These are phyloP conservation scores for Buxus sempervirens DNA, from an alignment of 164 flowering plant species.

Conservation along the genomic window DNA sequence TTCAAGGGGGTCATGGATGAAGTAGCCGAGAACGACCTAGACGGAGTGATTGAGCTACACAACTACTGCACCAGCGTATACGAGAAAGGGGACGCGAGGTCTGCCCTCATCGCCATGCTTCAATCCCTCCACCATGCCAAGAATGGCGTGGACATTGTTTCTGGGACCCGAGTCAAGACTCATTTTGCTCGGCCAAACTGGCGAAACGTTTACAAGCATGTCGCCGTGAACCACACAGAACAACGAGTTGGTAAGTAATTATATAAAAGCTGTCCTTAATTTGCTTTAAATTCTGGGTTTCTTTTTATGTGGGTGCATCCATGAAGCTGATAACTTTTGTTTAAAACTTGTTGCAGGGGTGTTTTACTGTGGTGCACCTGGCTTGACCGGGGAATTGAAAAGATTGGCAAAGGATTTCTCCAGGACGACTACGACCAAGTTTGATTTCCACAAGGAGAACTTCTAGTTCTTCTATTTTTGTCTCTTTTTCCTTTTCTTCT, in stretches of 20 bases:
- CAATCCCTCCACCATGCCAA: slow-evolving; percentile 62
- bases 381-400: slow-evolving; percentile 34
- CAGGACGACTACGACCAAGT: slow-evolving; percentile 46
- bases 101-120: slow-evolving; percentile 63
- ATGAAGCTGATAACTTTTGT: background rate
- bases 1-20: slow-evolving; percentile 60
- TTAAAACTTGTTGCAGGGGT: slow-evolving; percentile 35
- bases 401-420: slow-evolving; percentile 41
- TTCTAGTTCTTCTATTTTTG: slow-evolving; percentile 20
- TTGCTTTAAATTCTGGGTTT: too few species aligned
- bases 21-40: slow-evolving; percentile 45
- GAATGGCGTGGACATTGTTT: slow-evolving; percentile 57
- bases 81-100: slow-evolving; percentile 73
- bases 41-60: slow-evolving; percentile 54
- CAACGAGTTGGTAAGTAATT: slow-evolving; percentile 47
- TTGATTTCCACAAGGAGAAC: slow-evolving; percentile 69
- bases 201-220: slow-evolving; percentile 48
- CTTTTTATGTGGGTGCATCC: too few species aligned
- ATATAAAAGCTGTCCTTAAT: background rate
- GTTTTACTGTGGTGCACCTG: slow-evolving; percentile 57
- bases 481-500: too few species aligned
- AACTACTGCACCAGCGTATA: slow-evolving; percentile 70
- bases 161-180: slow-evolving; percentile 51
- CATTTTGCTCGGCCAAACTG: slow-evolving; percentile 68
- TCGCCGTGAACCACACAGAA: slow-evolving; percentile 39